Base-by-base conservation (phyloP, 805 yeast species). In the Kodamaea neixiangensis region DNA sequence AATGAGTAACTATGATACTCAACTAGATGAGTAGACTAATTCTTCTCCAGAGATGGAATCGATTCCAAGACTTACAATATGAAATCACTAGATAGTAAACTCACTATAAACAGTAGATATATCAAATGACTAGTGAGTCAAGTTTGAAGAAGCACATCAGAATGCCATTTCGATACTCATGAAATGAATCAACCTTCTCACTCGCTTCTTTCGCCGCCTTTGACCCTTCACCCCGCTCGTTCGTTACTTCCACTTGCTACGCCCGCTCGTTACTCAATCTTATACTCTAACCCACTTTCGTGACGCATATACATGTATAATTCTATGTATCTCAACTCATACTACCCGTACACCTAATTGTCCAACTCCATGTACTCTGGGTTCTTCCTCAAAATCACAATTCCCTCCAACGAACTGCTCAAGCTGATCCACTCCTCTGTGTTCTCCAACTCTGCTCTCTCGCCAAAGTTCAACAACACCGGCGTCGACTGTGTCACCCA, bases 401-500 rank as follows among this genome's bases (percentile, higher is more conserved):
- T 81, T 46, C 99, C 99, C 68, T 94, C 99, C 57, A 94, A 77
- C 41, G 92, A 81, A 51, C 84, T 80, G 9, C 94, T 81, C 59
- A 90, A 78, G 54, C 96, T 83, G 54, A 89, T 78, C 72, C 92
- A 94, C 71, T 94, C 97, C 54, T 91, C 96, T 20, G 63, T 69
- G 60, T 88, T 91, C 66, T 96, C 99, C 58, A 94, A 76, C 69
- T 94, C 99, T 0, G 99, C 99, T 55, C 97, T 80, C 69, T 94
- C 99, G 41, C 98, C 98, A 60, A 85, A 85, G 38, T 94, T 92
- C 50, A 94, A 77, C 60, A 94, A 76, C 17, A 94, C 99, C 0
- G 99, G 99, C 0, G 99, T 94, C 4, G 94, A 88, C 64, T 94
- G 99, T 1, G 99, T 94, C 17, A 94, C 98, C 99, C 99, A 94